phyloP scores from a whole-genome alignment of 176 grass and related monocot genomes.

The Canna indica region DNA sequence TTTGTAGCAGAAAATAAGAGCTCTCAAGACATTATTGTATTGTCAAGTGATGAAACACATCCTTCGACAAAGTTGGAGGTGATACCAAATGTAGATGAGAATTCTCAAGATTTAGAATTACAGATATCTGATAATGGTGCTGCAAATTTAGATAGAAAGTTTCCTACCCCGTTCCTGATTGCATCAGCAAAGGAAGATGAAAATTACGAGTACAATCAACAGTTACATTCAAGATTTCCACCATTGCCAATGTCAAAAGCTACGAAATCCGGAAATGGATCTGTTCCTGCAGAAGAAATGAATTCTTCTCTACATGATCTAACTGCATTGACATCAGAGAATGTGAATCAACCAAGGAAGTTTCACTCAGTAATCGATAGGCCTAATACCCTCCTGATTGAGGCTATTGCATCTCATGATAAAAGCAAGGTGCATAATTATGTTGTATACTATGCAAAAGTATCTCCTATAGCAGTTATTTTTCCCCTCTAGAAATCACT shows the following conservation, averaged over 20 bases:
- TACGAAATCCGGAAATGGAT: constrained; percentile 2
- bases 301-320: neutral
- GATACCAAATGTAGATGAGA: neutral
- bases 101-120: neutral
- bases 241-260: neutral
- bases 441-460: neutral
- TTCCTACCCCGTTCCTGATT: neutral
- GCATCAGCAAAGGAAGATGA: neutral
- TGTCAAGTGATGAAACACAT: neutral
- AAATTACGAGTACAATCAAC: neutral
- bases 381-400: constrained; percentile 53
- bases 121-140: neutral
- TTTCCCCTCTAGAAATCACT: neutral
- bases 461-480: neutral
- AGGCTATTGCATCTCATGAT: constrained; percentile 57
- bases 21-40: neutral
- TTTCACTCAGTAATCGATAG: constrained; percentile 24
- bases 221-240: neutral
- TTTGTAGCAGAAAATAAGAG: neutral
- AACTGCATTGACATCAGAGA: constrained; percentile 8
- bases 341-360: constrained; percentile 30
- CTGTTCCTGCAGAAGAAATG: neutral
- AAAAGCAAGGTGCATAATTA: constrained; percentile 57
- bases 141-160: neutral
- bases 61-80: neutral